These are phyloP conservation scores for Cyamopsis tetragonoloba DNA, from an alignment of 306 rosid genomes.

Conservation along the genomic window DNA sequence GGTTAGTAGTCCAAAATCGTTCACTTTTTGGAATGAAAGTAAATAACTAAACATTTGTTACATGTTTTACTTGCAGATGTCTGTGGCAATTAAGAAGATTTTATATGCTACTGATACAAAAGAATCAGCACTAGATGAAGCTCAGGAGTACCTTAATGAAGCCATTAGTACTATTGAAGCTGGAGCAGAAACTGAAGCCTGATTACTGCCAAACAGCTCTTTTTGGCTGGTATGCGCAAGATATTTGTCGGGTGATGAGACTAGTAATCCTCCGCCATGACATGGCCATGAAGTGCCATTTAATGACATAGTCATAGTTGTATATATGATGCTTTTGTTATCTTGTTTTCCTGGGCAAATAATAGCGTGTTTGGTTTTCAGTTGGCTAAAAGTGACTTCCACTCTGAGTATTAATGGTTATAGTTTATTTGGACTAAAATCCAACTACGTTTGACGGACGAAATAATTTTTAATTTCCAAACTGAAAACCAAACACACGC, in stretches of 20 bases:
- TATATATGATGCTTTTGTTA: slow-evolving; percentile 20
- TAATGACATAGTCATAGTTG: slow-evolving; percentile 28
- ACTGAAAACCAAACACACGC: too few relatives aligned
- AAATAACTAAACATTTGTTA: not conserved
- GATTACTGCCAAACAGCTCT: slow-evolving; percentile 25
- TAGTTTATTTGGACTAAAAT: too few relatives aligned
- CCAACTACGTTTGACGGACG: too few relatives aligned
- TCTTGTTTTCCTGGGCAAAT: slow-evolving; percentile 32
- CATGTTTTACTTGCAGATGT: slow-evolving; percentile 45
- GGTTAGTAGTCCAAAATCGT: too few relatives aligned
- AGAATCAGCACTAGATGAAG: slow-evolving; percentile 82
- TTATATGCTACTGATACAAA: slow-evolving; percentile 86
- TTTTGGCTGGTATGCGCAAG: slow-evolving; percentile 22
- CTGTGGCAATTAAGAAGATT: slow-evolving; percentile 81
- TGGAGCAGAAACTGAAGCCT: slow-evolving; percentile 34
- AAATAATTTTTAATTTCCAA: too few relatives aligned
- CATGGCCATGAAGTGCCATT: slow-evolving; percentile 26
- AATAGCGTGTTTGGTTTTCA: too few relatives aligned
- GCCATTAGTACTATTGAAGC: slow-evolving; percentile 23
- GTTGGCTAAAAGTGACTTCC: too few relatives aligned
- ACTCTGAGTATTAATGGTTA: too few relatives aligned
- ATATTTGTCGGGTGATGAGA: slow-evolving; percentile 19
- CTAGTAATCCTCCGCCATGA: slow-evolving; percentile 24
- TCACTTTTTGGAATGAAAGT: not conserved
- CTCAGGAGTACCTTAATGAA: slow-evolving; percentile 66